phyloP scores from a whole-genome alignment of 2,329 filamentous ascomycete genomes.

The Aspergillus costaricaensis region DNA sequence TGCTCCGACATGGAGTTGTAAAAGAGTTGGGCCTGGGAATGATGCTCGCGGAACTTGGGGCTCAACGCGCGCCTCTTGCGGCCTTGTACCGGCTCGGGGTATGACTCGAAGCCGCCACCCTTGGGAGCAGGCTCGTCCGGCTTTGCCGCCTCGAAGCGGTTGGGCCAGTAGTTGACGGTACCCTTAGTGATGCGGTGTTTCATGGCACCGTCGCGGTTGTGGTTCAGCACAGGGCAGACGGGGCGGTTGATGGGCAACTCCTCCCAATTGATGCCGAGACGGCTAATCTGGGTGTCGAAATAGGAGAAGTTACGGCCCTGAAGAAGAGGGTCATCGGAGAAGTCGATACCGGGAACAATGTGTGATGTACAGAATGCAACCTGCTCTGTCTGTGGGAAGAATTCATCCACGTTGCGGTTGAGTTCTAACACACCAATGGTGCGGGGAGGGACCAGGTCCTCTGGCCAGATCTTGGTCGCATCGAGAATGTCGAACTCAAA shows the following conservation, averaged over 20 bases:
- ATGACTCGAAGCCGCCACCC: constrained; percentile 70
- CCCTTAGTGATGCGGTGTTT: constrained; percentile 73
- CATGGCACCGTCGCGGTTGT: constrained; percentile 72
- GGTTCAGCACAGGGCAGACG: constrained; percentile 72
- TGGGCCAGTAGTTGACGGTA: constrained; percentile 77
- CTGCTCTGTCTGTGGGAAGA: constrained; percentile 80
- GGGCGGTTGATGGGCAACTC: constrained; percentile 76
- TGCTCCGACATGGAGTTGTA: constrained; percentile 37
- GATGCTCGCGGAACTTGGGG: constrained; percentile 47
- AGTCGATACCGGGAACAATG: constrained; percentile 74
- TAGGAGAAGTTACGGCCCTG: constrained; percentile 72
- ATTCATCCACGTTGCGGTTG: constrained; percentile 78
- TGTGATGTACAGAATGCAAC: constrained; percentile 80
- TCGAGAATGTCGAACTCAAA: constrained; percentile 87
- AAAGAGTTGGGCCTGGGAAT: constrained; percentile 39
- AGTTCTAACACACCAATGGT: constrained; percentile 79
- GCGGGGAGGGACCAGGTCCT: constrained; percentile 71
- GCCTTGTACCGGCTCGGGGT: constrained; percentile 64
- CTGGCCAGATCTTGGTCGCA: constrained; percentile 82
- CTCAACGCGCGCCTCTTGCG: constrained; percentile 63
- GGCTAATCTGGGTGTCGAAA: constrained; percentile 58
- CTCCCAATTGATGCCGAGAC: constrained; percentile 73
- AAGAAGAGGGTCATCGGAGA: constrained; percentile 71
- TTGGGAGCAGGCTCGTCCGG: constrained; percentile 56
- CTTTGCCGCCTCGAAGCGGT: constrained; percentile 64